Evolutionary conservation across 2,329 filamentous ascomycete genomes (phyloP), one percentile per base, ranked within the genome.

Genomic region (Stromatinia cepivora): DNA sequence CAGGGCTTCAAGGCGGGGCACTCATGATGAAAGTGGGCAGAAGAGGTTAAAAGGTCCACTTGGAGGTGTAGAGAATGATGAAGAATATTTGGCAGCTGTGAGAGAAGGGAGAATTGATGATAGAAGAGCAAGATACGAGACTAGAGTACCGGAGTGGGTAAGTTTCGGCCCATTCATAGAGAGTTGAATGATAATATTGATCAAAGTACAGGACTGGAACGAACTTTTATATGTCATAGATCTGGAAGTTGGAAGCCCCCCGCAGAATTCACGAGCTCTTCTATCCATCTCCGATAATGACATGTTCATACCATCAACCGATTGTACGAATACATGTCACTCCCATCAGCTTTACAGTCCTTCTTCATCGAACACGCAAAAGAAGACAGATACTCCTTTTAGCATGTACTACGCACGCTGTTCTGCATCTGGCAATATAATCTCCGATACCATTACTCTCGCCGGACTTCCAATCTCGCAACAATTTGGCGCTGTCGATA

Each of bases 221-320:
- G 67, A 70, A 36, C 48, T 70, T 4, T 25, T 67, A 11, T 70
- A 71, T 31, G 63, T 61, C 36, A 70, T 63, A n/a, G 39, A 70
- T 31, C n/a, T 71, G 10, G 42, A 46, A 13, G 39, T 70, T 22
- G 71, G 71, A 15, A 71, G 64, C 28, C 70, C 68, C n/a, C 56
- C 68, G 6, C 71, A 71, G 53, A 46, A 52, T 4, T 25, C 52
- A n/a, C 34, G 66, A 28, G 59, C 48, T 46, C 48, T 64, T 2
- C 66, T 68, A 13, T 68, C 66, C 11, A 63, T 68, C 15, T 68
- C 66, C 7, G 58, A 68, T 13, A 63, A 36, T 25, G 66, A 68
- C 3, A 56, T 64, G 57, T 68, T 68, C 8, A 11, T 68, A n/a
- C 48, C 36, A 11, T 68, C 66, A n/a, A 53, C 39, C 13, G 36